Percentiles rank a stretch among this genome's conserved stretches.
Evolutionary conservation across 2,329 filamentous ascomycete species (phyloP).

Genomic region (Alternaria sp.): DNA sequence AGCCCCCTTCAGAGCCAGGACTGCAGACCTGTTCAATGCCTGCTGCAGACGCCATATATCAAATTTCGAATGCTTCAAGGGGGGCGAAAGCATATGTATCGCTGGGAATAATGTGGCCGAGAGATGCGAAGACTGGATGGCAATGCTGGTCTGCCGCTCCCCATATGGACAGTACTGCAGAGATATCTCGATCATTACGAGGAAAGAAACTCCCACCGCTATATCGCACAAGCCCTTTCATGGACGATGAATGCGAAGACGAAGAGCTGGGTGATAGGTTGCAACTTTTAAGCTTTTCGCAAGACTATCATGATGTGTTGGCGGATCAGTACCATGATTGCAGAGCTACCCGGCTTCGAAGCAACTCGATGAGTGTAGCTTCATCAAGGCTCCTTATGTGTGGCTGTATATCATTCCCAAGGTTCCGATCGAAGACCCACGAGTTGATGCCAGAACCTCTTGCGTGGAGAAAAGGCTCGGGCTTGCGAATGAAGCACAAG

Average conservation of each 20-base stretch:
- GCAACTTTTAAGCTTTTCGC: conserved; percentile 38
- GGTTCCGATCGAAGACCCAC: neutral
- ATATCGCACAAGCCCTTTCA: conserved; percentile 22
- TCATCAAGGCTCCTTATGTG: neutral
- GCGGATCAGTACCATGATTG: conserved; percentile 36
- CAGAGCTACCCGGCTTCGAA: conserved; percentile 10
- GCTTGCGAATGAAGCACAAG: conserved; percentile 18
- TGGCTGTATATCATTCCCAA: neutral
- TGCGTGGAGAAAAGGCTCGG: conserved; percentile 31
- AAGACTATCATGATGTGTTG: conserved; percentile 44
- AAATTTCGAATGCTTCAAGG: conserved; percentile 27
- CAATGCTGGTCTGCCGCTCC: conserved; percentile 4
- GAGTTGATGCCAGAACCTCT: conserved; percentile 23
- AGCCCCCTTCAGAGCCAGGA: neutral
- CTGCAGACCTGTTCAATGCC: neutral
- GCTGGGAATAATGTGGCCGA: conserved; percentile 25
- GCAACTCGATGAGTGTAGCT: neutral
- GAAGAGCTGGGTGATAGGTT: conserved; percentile 32
- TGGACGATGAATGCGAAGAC: conserved; percentile 31
- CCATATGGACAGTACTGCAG: neutral
- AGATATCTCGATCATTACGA: conserved; percentile 10
- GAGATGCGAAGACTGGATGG: conserved; percentile 16
- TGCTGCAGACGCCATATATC: conserved; percentile 18
- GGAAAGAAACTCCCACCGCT: conserved; percentile 27
- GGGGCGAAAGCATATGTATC: conserved; percentile 38